Conservation (phyloP, 2,329 filamentous ascomycete genomes). For the Volutella citrinella region DNA sequence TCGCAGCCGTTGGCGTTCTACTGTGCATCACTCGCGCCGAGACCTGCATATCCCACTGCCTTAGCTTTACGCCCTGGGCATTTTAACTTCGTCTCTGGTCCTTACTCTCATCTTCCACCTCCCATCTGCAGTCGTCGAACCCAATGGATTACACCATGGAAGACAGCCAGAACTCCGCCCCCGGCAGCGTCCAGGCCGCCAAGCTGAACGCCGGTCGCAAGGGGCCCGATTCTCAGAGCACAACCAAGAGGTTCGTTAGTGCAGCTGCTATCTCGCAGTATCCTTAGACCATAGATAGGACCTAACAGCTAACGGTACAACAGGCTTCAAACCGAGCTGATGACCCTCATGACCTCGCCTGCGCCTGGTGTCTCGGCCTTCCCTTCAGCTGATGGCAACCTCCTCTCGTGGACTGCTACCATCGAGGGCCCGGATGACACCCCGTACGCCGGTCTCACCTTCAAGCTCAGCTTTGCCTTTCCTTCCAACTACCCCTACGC, state of each 20-base stretch:
- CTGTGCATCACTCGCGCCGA: too few species aligned
- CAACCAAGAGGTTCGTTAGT: conserved; percentile 67
- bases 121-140: conserved; percentile 9
- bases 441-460: conserved; percentile 80
- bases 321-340: conserved; percentile 94
- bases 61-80: too few species aligned
- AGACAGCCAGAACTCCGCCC: conserved; percentile 65
- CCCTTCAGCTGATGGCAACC: conserved; percentile 83
- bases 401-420: conserved; percentile 90
- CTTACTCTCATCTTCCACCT: conserved; percentile 3
- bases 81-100: too few species aligned
- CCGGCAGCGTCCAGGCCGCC: conserved; percentile 57
- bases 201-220: conserved; percentile 59
- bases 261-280: conserved; percentile 1
- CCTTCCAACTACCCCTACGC: conserved; percentile 91
- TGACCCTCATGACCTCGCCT: conserved; percentile 96
- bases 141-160: conserved; percentile 45
- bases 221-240: conserved; percentile 66
- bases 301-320: conserved; percentile 8
- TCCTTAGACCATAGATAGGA: not conserved
- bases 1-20: too few species aligned
- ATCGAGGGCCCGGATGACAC: conserved; percentile 90
- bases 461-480: conserved; percentile 92
- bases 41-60: too few species aligned
- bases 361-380: conserved; percentile 95